Percentiles rank a stretch among this genome's conserved stretches.
Conservation (phyloP, 2,329 filamentous ascomycete species). For the Aspergillus puulaauensis region DNA sequence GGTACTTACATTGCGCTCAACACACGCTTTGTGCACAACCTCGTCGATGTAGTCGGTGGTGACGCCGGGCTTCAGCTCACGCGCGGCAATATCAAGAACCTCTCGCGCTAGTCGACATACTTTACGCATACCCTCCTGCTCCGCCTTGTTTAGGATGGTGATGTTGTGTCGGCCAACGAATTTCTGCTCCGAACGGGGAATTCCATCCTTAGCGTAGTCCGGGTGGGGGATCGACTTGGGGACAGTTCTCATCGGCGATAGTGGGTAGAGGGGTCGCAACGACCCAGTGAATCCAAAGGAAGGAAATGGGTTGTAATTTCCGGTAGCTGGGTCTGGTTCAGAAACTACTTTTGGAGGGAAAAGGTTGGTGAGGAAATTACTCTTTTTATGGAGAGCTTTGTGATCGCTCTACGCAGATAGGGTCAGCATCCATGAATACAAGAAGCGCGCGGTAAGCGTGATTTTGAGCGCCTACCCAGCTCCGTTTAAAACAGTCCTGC, state of each 20-base stretch:
- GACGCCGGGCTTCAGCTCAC: constrained; percentile 81
- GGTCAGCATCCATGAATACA: constrained; percentile 13
- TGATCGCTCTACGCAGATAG: constrained; percentile 64
- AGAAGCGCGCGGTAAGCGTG: constrained; percentile 18
- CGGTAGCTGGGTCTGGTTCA: constrained; percentile 89
- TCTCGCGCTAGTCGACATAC: constrained; percentile 85
- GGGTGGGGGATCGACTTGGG: constrained; percentile 79
- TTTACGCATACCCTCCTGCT: constrained; percentile 87
- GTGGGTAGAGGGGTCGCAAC: constrained; percentile 82
- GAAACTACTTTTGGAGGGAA: constrained; percentile 78
- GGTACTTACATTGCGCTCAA: constrained; percentile 79
- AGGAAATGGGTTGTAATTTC: constrained; percentile 89
- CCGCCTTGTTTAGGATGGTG: constrained; percentile 74
- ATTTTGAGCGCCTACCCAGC: constrained; percentile 71
- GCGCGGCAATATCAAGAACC: constrained; percentile 87
- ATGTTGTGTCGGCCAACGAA: constrained; percentile 76
- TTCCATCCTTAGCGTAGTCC: constrained; percentile 84
- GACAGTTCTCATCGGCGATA: constrained; percentile 70
- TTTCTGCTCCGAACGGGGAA: constrained; percentile 64
- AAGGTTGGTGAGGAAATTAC: constrained; percentile 70
- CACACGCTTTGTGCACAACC: constrained; percentile 88
- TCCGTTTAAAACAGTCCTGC: constrained; percentile 98
- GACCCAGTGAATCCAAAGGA: constrained; percentile 78
- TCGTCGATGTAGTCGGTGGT: constrained; percentile 96
- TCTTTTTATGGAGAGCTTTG: constrained; percentile 82